These are phyloP conservation scores for Ganoderma sinense DNA, from an alignment of 1,284 basidiomycete genomes.

Conservation along the genomic window DNA sequence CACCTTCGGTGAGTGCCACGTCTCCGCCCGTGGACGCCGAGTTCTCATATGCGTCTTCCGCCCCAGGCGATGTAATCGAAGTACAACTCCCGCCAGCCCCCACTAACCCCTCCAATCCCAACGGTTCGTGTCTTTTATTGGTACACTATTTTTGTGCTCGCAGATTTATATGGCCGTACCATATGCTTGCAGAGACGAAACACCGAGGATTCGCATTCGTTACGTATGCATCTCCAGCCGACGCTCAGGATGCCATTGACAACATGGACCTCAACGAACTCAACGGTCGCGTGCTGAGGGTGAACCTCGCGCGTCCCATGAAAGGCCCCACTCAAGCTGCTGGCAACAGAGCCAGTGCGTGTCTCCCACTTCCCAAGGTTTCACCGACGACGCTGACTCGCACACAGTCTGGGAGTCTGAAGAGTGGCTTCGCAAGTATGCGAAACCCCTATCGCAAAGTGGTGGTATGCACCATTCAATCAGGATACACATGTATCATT, in stretches of 20 bases:
- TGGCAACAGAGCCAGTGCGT: constrained; percentile 79
- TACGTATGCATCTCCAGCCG: constrained; percentile 75
- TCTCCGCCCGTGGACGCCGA: constrained; percentile 6
- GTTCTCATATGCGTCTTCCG: constrained; percentile 6
- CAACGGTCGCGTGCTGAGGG: constrained; percentile 75
- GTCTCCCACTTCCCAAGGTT: constrained; percentile 19
- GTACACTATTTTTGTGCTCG: constrained; percentile 3
- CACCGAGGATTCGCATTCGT: constrained; percentile 87
- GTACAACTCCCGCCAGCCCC: constrained; percentile 78
- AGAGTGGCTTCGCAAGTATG: constrained; percentile 79
- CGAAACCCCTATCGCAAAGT: constrained; percentile 74
- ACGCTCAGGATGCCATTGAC: constrained; percentile 88
- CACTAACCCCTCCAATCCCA: constrained; percentile 62
- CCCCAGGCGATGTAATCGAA: constrained; percentile 79
- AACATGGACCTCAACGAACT: constrained; percentile 90
- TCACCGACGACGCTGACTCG: constrained; percentile 15
- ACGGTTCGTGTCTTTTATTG: constrained; percentile 44
- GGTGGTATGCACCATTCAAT: constrained; percentile 57
- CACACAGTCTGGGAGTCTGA: constrained; percentile 85
- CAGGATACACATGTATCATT: constrained; percentile 15
- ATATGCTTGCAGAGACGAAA: constrained; percentile 60
- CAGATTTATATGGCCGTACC: constrained; percentile 18
- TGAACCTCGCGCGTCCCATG: constrained; percentile 79
- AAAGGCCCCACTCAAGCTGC: constrained; percentile 68
- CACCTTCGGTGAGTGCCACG: constrained; percentile 69